phyloP scores from a whole-genome alignment of 345 rosid species.

The Citrus glauca region DNA sequence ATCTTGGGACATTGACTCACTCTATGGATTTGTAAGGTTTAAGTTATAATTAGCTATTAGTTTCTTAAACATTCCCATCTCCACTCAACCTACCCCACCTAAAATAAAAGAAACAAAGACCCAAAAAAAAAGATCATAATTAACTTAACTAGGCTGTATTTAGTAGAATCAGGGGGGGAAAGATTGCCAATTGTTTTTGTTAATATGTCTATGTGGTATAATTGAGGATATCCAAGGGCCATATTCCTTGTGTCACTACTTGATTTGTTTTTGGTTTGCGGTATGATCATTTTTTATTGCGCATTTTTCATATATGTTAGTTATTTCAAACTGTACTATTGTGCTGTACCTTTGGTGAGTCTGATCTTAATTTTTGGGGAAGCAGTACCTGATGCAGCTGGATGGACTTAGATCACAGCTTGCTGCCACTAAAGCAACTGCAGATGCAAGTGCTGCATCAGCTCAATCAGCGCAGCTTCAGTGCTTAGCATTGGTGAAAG shows the following conservation, averaged over 20 bases:
- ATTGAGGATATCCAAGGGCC: neutral
- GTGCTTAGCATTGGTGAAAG: slow-evolving; percentile 50
- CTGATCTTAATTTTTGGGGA: slow-evolving; percentile 14
- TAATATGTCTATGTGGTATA: neutral
- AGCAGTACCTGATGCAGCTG: slow-evolving; percentile 63
- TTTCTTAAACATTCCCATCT: too few relatives aligned
- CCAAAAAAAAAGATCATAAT: neutral
- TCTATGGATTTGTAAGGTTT: neutral
- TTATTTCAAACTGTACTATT: neutral
- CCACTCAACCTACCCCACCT: too few relatives aligned
- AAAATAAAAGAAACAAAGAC: neutral
- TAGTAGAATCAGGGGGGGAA: neutral
- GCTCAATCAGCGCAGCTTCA: slow-evolving; percentile 80
- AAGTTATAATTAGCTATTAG: neutral
- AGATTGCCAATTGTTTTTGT: neutral
- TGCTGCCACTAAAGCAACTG: slow-evolving; percentile 59
- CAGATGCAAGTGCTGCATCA: slow-evolving; percentile 71
- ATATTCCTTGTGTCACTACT: neutral
- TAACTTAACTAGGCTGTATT: neutral
- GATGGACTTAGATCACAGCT: slow-evolving; percentile 65
- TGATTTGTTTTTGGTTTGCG: neutral
- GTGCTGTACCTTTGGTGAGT: neutral
- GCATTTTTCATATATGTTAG: neutral
- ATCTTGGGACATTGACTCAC: neutral
- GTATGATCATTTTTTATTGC: neutral